Conservation (phyloP, 257 asterid species). For the Paulownia fortunei region DNA sequence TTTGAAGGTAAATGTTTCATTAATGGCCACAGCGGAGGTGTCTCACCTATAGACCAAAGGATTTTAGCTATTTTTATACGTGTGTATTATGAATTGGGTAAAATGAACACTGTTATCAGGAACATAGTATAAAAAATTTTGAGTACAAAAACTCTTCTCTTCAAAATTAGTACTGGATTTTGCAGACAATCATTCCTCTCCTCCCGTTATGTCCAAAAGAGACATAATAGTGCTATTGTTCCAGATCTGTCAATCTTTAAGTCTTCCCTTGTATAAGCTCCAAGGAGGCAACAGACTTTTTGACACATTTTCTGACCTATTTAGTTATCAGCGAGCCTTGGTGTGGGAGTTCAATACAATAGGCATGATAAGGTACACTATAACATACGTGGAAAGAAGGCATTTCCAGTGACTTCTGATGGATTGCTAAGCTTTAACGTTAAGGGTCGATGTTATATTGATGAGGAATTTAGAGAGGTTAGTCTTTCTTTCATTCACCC, state of each 20-base stretch:
- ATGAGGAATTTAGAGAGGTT: slow-evolving; percentile 70
- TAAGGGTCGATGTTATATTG: slow-evolving; percentile 67
- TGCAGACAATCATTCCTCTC: too few relatives aligned
- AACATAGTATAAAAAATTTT: neutral
- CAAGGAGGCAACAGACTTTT: neutral
- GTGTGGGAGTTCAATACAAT: slow-evolving; percentile 66
- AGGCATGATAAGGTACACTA: slow-evolving; percentile 63
- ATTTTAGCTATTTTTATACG: neutral
- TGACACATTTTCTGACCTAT: slow-evolving; percentile 32
- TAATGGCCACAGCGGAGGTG: neutral
- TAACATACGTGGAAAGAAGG: slow-evolving; percentile 64
- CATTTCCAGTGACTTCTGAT: slow-evolving; percentile 66
- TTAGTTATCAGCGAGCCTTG: slow-evolving; percentile 64
- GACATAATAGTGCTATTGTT: neutral
- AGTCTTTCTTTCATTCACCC: slow-evolving; percentile 4
- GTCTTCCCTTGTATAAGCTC: slow-evolving; percentile 10
- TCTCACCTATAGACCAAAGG: neutral
- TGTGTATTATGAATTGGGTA: neutral
- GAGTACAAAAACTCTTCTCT: neutral
- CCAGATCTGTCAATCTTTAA: neutral
- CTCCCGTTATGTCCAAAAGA: too few relatives aligned
- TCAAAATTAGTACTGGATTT: neutral
- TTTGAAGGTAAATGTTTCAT: neutral
- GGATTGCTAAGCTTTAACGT: slow-evolving; percentile 56
- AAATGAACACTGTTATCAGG: neutral